Evolutionary conservation across 768 basidiomycete genomes (phyloP).

Genomic region (Boletus coccyginus): DNA sequence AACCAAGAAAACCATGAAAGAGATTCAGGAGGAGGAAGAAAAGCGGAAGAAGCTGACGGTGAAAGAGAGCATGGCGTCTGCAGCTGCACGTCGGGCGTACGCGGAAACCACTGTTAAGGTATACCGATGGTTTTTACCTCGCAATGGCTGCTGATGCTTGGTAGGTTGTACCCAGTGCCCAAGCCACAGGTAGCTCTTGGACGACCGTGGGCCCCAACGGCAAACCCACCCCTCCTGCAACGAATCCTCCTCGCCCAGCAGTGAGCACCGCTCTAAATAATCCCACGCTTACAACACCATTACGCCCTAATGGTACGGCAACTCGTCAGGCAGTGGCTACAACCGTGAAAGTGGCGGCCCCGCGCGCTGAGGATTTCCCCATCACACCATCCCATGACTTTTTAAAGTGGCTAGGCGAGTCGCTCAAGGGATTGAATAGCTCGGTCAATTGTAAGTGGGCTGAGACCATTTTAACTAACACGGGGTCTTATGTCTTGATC

Average conservation of each 20-base stretch:
- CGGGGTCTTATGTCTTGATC: slow-evolving; percentile 17
- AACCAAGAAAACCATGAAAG: slow-evolving; percentile 92
- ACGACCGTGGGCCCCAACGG: slow-evolving; percentile 83
- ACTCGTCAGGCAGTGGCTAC: slow-evolving; percentile 38
- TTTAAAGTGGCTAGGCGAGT: slow-evolving; percentile 85
- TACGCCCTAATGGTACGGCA: slow-evolving; percentile 39
- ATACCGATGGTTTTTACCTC: slow-evolving; percentile 6
- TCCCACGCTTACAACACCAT: slow-evolving; percentile 30
- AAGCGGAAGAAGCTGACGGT: slow-evolving; percentile 65
- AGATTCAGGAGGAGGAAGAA: slow-evolving; percentile 98
- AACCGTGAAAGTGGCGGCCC: slow-evolving; percentile 27
- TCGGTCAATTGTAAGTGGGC: slow-evolving; percentile 50
- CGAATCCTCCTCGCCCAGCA: slow-evolving; percentile 35
- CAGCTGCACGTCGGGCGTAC: slow-evolving; percentile 66
- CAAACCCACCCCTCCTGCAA: slow-evolving; percentile 41
- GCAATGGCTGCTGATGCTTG: slow-evolving; percentile 2
- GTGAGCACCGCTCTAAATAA: slow-evolving; percentile 28
- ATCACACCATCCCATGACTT: slow-evolving; percentile 83
- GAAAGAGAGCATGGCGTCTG: slow-evolving; percentile 58
- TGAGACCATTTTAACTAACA: background rate
- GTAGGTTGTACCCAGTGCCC: slow-evolving; percentile 31
- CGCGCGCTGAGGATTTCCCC: slow-evolving; percentile 59
- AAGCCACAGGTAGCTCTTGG: slow-evolving; percentile 63
- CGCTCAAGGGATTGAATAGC: slow-evolving; percentile 68
- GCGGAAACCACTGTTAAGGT: slow-evolving; percentile 81